These are phyloP conservation scores for Boletus barrowsii DNA, from an alignment of 768 basidiomycete species.

Conservation along the genomic window DNA sequence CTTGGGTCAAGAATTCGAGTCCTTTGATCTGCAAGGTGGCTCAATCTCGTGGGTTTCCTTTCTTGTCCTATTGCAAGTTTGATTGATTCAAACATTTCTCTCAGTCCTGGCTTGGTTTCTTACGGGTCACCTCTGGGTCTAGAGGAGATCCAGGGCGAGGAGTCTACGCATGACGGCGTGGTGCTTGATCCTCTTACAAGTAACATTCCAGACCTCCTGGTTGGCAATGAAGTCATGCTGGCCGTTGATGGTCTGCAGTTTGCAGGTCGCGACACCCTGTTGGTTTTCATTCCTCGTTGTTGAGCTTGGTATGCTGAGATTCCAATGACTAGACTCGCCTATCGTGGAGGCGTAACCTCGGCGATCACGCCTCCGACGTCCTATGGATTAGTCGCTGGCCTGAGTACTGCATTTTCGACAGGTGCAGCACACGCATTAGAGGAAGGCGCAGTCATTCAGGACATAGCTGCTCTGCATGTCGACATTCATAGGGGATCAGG, in stretches of 20 bases:
- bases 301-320: slow-evolving; percentile 1
- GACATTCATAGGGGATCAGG: slow-evolving; percentile 43
- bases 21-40: slow-evolving; percentile 65
- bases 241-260: slow-evolving; percentile 77
- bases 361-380: slow-evolving; percentile 58
- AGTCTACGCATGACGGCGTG: slow-evolving; percentile 55
- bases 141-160: slow-evolving; percentile 53
- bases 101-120: slow-evolving; percentile 44
- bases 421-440: slow-evolving; percentile 54
- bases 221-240: slow-evolving; percentile 40
- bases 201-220: slow-evolving; percentile 34
- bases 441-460: slow-evolving; percentile 57
- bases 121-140: slow-evolving; percentile 48
- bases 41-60: slow-evolving; percentile 44
- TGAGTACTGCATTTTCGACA: slow-evolving; percentile 58
- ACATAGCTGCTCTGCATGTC: slow-evolving; percentile 61
- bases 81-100: slow-evolving; percentile 1
- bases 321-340: slow-evolving; percentile 52
- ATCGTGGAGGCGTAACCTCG: slow-evolving; percentile 60
- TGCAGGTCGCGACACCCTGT: slow-evolving; percentile 57
- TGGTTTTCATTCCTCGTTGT: slow-evolving; percentile 16
- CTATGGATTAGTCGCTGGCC: slow-evolving; percentile 49
- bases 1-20: slow-evolving; percentile 28
- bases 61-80: not conserved
- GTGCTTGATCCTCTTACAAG: slow-evolving; percentile 43